Conservation (phyloP, 2,329 filamentous ascomycete species). For the Aspergillus glaucus region DNA sequence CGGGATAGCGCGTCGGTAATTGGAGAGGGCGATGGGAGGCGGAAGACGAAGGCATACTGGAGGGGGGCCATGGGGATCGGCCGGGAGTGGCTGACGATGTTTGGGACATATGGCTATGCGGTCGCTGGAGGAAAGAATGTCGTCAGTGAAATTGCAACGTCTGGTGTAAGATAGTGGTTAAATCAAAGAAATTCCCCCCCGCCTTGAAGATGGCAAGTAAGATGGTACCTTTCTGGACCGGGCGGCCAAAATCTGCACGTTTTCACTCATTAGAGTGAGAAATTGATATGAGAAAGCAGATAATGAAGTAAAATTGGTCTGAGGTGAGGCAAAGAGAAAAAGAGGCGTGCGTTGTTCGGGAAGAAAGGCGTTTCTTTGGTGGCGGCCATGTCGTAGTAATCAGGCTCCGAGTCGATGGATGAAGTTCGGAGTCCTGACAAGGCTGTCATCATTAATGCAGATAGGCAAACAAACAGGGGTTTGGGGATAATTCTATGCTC, state of each 20-base stretch:
- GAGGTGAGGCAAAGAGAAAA: slow-evolving; percentile 3
- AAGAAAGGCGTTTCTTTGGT: slow-evolving; percentile 6
- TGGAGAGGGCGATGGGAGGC: slow-evolving; percentile 21
- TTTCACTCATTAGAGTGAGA: slow-evolving; percentile 27
- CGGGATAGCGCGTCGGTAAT: slow-evolving; percentile 36
- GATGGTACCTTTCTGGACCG: slow-evolving; percentile 31
- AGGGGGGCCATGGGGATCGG: slow-evolving; percentile 19
- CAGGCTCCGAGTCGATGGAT: not conserved
- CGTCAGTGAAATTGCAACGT: slow-evolving; percentile 11
- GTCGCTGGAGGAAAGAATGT: slow-evolving; percentile 21
- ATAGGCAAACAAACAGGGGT: not conserved
- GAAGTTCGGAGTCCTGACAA: slow-evolving; percentile 1
- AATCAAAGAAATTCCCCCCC: slow-evolving; percentile 15
- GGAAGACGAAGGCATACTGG: slow-evolving; percentile 19
- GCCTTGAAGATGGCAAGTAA: slow-evolving; percentile 9
- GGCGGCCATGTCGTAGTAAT: slow-evolving; percentile 12
- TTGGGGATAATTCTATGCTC: not conserved
- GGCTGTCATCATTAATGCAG: not conserved
- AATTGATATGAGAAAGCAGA: not conserved
- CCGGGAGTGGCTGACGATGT: slow-evolving; percentile 18
- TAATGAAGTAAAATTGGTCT: slow-evolving; percentile 1
- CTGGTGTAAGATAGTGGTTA: not conserved
- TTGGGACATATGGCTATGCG: slow-evolving; percentile 31
- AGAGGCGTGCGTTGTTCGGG: slow-evolving; percentile 2
- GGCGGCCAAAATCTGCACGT: slow-evolving; percentile 31